Evolutionary conservation across 352 stramenopile species (phyloP).

Genomic region (Blastocystis sp.): DNA sequence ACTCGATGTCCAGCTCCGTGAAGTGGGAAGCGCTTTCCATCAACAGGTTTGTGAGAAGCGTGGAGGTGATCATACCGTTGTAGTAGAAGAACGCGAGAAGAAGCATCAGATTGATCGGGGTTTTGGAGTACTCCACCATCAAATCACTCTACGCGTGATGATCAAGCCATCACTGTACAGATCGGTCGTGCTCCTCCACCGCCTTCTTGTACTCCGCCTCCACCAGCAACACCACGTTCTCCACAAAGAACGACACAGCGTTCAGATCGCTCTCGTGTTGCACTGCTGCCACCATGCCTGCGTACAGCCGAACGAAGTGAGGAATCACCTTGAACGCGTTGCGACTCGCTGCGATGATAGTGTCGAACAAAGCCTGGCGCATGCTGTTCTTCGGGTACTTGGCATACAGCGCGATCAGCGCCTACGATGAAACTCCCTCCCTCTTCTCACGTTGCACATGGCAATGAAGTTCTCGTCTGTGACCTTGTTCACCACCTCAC

Average conservation of each 20-base stretch:
- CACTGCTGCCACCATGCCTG: constrained; percentile 40
- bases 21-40: constrained; percentile 32
- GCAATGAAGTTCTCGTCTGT: constrained; percentile 33
- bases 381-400: constrained; percentile 66
- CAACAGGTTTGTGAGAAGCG: constrained; percentile 22
- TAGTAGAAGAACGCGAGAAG: constrained; percentile 33
- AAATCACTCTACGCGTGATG: neutral
- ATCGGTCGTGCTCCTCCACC: constrained; percentile 21
- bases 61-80: constrained; percentile 22
- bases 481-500: constrained; percentile 60
- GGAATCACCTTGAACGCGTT: constrained; percentile 56
- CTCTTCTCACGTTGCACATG: constrained; percentile 32
- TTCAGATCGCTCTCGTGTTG: constrained; percentile 61
- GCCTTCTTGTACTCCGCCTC: constrained; percentile 18
- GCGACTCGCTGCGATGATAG: neutral
- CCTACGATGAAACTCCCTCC: neutral
- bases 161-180: neutral
- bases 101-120: constrained; percentile 17
- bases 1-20: constrained; percentile 43
- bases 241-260: constrained; percentile 32
- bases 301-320: constrained; percentile 47
- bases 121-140: constrained; percentile 49
- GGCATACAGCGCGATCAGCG: neutral
- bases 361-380: constrained; percentile 12
- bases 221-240: constrained; percentile 16